Evolutionary conservation across 129 eudicot genomes (phyloP), one percentile per base, ranked within the genome.

Genomic region (Artemisia argyi): DNA sequence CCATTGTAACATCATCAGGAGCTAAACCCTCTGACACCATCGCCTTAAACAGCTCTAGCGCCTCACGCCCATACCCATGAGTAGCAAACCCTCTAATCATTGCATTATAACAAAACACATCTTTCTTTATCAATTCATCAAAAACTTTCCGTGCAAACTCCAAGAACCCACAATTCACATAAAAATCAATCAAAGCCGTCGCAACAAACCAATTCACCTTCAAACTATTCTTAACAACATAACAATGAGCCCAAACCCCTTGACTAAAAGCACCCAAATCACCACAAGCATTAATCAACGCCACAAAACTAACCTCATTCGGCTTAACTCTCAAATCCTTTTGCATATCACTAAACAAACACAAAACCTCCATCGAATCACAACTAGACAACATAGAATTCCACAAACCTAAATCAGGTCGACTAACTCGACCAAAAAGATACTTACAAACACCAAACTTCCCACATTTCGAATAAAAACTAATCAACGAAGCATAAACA

Each of bases 341-440:
- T 56, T 80, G 90, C 96, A 84, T 84, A 39, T 76, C 81, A 44
- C 66, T 63, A 76, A 89, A 86, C 88, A 86, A 75, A 84, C 59
- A 78, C 73, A 89, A 80, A 52, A 84, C 90, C 66, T 84, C 85
- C 74, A 79, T 16, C 11, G 86, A 86, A 46, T 63, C 62, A 68
- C 76, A 86, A 79, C 86, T 80, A 30, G 88, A 79, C 42, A 89
- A 65, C 17, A 89, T 77, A 48, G 86, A 81, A 77, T 89, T 86
- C 96, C 96, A 89, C 42, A 79, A 55, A 52, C 90, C 96, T 69
- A 86, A 78, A 84, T 89, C 96, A 8, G 86, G 96, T 56, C 76
- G 54, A 44, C 70, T 80, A 30, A 82, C 78, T 49, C 58, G 90
- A 71, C 71, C 67, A 73, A 89, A 86, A 9, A 86, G 71, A 60